Percentiles rank a stretch among this genome's conserved stretches.
Evolutionary conservation across 2,329 filamentous ascomycete species (phyloP).

Genomic region (Fusarium falciforme): DNA sequence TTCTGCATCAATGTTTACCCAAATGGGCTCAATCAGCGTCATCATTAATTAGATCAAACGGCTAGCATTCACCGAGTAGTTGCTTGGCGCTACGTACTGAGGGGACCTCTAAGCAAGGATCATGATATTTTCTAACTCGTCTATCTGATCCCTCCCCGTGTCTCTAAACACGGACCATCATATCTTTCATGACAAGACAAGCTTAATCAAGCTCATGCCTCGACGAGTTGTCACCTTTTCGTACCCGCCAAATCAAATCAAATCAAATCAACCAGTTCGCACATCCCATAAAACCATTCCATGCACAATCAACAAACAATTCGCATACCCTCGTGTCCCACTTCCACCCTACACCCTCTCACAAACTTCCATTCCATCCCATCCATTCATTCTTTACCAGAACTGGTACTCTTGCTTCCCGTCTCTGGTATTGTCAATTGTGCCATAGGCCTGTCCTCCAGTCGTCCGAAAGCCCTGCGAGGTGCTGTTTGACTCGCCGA

Average conservation of each 20-base stretch:
- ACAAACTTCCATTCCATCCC: not conserved
- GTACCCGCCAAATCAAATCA: not conserved
- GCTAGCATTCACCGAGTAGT: not conserved
- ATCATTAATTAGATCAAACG: not conserved
- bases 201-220: not conserved
- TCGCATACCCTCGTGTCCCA: not conserved
- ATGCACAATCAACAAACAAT: not conserved
- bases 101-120: not conserved
- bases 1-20: not conserved
- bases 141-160: not conserved
- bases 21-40: not conserved
- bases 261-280: not conserved
- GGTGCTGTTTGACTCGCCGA: conserved; percentile 47
- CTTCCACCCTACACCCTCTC: not conserved
- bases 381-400: conserved; percentile 28
- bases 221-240: not conserved
- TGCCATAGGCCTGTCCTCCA: conserved; percentile 10
- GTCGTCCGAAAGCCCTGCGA: conserved; percentile 17
- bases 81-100: not conserved
- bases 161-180: not conserved
- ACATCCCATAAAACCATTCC: not conserved
- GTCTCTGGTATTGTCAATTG: conserved; percentile 6
- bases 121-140: not conserved
- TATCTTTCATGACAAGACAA: not conserved
- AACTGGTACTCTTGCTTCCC: conserved; percentile 13